A percentile compares a stretch with the other conserved stretches of the same genome.
Evolutionary conservation across 2,329 filamentous ascomycete genomes (phyloP).

Genomic region (Colletotrichum tropicale): DNA sequence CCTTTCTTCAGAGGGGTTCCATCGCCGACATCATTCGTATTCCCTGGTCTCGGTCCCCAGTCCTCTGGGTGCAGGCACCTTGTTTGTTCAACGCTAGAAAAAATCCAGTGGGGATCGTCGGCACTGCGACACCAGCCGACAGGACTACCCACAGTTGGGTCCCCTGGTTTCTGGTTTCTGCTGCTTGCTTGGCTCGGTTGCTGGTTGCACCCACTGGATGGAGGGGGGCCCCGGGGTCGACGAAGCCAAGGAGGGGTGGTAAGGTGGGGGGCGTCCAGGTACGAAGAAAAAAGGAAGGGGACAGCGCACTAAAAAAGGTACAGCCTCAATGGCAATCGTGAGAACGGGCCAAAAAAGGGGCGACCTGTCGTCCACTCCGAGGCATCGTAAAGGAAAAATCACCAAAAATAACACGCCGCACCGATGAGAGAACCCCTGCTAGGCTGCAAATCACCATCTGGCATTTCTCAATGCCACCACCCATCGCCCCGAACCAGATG

Average conservation of each 20-base stretch:
- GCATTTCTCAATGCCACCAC: slow-evolving; percentile 2
- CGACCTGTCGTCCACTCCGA: slow-evolving; percentile 11
- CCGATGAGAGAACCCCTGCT: slow-evolving; percentile 9
- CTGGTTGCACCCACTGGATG: slow-evolving; percentile 13
- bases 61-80: slow-evolving; percentile 10
- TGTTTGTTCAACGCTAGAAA: slow-evolving; percentile 20
- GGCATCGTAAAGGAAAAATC: background rate
- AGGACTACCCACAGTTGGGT: slow-evolving; percentile 6
- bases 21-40: slow-evolving; percentile 23
- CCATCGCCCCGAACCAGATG: slow-evolving; percentile 10
- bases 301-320: slow-evolving; percentile 13
- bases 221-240: background rate
- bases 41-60: slow-evolving; percentile 14
- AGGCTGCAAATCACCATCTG: slow-evolving; percentile 18
- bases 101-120: slow-evolving; percentile 18
- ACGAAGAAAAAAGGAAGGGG: slow-evolving; percentile 15
- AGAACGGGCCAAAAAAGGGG: slow-evolving; percentile 17
- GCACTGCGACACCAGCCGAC: slow-evolving; percentile 15
- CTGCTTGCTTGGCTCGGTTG: slow-evolving; percentile 17
- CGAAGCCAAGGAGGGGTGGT: background rate
- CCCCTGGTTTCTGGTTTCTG: slow-evolving; percentile 15
- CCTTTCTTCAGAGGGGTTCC: slow-evolving; percentile 2
- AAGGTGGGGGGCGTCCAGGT: slow-evolving; percentile 7
- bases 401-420: slow-evolving; percentile 21
- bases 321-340: slow-evolving; percentile 20